phyloP scores from a whole-genome alignment of 495 filamentous ascomycete species.

The Podospora anserina region DNA sequence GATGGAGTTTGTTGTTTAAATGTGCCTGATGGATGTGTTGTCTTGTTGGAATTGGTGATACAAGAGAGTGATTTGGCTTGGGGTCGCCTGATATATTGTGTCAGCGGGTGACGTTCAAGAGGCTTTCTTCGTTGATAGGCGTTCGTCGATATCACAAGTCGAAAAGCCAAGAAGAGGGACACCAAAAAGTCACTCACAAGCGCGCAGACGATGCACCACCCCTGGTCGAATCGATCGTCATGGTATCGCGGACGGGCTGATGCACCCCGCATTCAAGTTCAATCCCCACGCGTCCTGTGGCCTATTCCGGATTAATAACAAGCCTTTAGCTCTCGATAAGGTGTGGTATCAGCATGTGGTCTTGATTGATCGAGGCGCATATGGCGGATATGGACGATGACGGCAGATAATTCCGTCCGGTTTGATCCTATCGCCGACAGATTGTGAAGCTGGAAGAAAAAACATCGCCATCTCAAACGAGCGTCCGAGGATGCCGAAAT shows the following conservation, averaged over 20 bases:
- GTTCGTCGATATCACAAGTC: neutral
- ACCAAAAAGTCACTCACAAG: neutral
- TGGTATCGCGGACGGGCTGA: neutral
- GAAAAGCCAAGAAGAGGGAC: neutral
- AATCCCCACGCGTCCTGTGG: neutral
- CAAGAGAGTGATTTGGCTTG: neutral
- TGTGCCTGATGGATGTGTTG: neutral
- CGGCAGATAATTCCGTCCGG: neutral
- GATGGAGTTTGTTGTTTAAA: neutral
- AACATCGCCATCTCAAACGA: neutral
- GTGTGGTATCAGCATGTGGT: neutral
- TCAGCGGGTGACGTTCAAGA: constrained; percentile 6
- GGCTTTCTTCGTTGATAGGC: neutral
- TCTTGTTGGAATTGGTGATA: neutral
- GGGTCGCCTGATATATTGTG: constrained; percentile 7
- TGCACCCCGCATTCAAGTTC: constrained; percentile 8
- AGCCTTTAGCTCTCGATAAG: neutral
- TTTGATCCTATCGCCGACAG: neutral
- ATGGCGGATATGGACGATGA: neutral
- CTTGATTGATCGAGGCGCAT: constrained; percentile 1
- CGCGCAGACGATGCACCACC: neutral
- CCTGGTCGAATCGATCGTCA: constrained; percentile 10
- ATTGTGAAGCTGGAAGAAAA: neutral
- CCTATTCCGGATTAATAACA: constrained; percentile 3
- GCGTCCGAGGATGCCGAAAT: neutral